These are phyloP conservation scores for Colletotrichum limetticola DNA, from an alignment of 2,329 filamentous ascomycete species.

Conservation along the genomic window DNA sequence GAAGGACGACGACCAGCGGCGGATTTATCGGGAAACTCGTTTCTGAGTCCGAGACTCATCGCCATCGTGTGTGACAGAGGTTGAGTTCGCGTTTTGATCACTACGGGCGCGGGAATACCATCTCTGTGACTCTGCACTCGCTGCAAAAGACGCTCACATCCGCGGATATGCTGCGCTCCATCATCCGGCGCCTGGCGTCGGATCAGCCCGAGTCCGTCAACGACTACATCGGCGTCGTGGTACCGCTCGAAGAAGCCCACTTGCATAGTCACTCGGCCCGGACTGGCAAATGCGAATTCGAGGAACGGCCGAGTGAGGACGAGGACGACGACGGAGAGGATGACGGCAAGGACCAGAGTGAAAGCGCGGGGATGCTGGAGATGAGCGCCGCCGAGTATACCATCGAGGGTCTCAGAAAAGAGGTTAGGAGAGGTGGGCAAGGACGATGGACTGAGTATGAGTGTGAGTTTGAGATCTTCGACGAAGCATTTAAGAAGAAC, in stretches of 20 bases:
- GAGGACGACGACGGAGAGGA: constrained; percentile 52
- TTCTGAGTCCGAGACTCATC: neutral
- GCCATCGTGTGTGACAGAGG: neutral
- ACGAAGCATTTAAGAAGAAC: neutral
- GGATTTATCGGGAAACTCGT: neutral
- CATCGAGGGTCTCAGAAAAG: constrained; percentile 74
- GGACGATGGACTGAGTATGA: constrained; percentile 79
- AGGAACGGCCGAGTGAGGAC: constrained; percentile 48
- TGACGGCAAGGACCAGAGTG: constrained; percentile 49
- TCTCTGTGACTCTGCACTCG: neutral
- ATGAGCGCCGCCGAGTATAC: constrained; percentile 70
- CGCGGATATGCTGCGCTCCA: constrained; percentile 19
- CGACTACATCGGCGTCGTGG: constrained; percentile 62
- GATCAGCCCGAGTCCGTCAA: constrained; percentile 54
- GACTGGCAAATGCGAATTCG: constrained; percentile 55
- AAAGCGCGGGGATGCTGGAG: constrained; percentile 62
- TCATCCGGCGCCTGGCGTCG: constrained; percentile 27
- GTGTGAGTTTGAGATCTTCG: constrained; percentile 61
- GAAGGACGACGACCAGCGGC: neutral
- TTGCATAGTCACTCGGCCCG: constrained; percentile 65
- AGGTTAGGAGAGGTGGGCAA: constrained; percentile 70
- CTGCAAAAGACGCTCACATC: neutral
- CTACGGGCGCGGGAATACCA: neutral
- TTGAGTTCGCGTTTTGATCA: neutral
- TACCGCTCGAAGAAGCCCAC: constrained; percentile 66